Percentiles rank a stretch among this genome's conserved stretches.
Conservation (phyloP, 371 early-diverging fungal species). For the Umbelopsis sp. region DNA sequence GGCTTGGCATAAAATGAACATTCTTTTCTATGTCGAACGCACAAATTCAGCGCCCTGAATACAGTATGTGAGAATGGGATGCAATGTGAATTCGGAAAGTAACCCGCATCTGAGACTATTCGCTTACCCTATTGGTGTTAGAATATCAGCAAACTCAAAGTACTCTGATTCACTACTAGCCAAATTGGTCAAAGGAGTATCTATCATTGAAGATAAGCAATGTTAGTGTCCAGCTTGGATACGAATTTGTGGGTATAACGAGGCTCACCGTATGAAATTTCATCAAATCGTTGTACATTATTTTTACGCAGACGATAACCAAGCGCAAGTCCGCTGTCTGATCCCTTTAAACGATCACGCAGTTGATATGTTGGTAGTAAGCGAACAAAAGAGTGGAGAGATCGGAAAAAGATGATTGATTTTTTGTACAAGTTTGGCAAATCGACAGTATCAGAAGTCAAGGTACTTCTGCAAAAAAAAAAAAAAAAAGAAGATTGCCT, state of each 20-base stretch:
- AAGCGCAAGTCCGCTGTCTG: conserved; percentile 46
- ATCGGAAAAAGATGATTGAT: conserved; percentile 76
- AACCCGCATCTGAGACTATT: background rate
- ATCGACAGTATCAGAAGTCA: conserved; percentile 33
- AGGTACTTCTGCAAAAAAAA: background rate
- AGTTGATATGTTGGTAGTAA: conserved; percentile 69
- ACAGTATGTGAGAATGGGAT: conserved; percentile 27
- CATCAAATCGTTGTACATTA: conserved; percentile 6
- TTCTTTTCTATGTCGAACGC: conserved; percentile 78
- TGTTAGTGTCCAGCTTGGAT: background rate
- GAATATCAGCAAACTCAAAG: conserved; percentile 68
- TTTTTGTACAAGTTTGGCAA: conserved; percentile 79
- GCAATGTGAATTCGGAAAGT: background rate
- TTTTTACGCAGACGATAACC: conserved; percentile 55
- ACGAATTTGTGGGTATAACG: too few species aligned
- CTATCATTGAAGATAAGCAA: background rate
- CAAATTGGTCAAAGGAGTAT: conserved; percentile 33
- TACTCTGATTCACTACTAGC: conserved; percentile 53
- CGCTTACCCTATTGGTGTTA: conserved; percentile 72
- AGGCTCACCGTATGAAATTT: conserved; percentile 1
- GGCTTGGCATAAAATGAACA: conserved; percentile 80
- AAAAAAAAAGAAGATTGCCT: background rate
- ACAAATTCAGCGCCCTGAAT: conserved; percentile 65
- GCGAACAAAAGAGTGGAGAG: conserved; percentile 68
- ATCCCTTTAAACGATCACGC: conserved; percentile 46